These are phyloP conservation scores for Penicillium sp. DNA, from an alignment of 2,329 filamentous ascomycete genomes.

Conservation along the genomic window DNA sequence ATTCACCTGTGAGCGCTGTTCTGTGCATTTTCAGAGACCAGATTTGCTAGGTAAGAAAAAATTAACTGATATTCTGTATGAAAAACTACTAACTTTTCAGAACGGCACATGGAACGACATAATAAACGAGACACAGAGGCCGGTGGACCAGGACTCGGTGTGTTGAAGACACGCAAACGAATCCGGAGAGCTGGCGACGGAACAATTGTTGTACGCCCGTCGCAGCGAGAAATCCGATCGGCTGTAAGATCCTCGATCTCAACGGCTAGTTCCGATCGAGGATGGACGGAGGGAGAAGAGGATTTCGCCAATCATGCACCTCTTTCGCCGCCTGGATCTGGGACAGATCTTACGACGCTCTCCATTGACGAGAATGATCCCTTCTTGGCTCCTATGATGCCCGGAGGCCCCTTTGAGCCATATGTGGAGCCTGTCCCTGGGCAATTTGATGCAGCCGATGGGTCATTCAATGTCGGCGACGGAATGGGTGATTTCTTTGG, in stretches of 20 bases:
- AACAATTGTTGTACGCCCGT: constrained; percentile 46
- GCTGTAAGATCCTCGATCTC: constrained; percentile 6
- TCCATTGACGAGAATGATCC: constrained; percentile 29
- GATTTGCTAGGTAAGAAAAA: constrained; percentile 55
- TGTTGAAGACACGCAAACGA: constrained; percentile 53
- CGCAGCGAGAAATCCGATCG: constrained; percentile 24
- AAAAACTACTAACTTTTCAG: constrained; percentile 37
- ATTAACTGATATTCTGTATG: background rate
- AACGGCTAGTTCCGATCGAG: constrained; percentile 13
- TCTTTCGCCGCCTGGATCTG: constrained; percentile 30
- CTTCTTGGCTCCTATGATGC: constrained; percentile 33
- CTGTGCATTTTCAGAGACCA: constrained; percentile 61
- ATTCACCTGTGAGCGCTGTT: constrained; percentile 58
- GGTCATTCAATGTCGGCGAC: constrained; percentile 27
- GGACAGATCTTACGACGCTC: constrained; percentile 23
- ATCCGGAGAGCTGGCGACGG: constrained; percentile 52
- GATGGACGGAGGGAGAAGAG: constrained; percentile 9
- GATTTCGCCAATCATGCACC: constrained; percentile 20
- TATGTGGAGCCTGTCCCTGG: constrained; percentile 35
- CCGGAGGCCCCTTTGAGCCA: constrained; percentile 32
- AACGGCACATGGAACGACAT: constrained; percentile 58
- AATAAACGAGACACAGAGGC: constrained; percentile 55
- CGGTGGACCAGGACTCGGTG: constrained; percentile 48
- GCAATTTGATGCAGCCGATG: constrained; percentile 37
- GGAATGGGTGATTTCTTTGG: constrained; percentile 56